These are phyloP conservation scores for Berkeleyomyces rouxiae DNA, from an alignment of 2,329 filamentous ascomycete genomes.

Conservation along the genomic window DNA sequence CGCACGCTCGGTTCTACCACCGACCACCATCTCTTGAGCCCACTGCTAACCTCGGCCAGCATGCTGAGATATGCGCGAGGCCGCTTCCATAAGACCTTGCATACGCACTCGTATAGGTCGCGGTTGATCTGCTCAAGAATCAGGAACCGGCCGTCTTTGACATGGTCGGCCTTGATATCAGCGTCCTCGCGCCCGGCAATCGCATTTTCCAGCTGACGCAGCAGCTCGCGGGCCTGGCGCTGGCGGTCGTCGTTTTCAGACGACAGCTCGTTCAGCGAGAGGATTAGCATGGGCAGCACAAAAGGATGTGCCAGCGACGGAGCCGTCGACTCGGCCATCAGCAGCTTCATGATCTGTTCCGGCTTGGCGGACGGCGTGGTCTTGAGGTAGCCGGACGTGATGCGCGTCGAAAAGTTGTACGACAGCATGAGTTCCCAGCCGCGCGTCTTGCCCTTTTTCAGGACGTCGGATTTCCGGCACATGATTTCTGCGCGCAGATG, in stretches of 20 bases:
- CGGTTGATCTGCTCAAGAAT: conserved; percentile 44
- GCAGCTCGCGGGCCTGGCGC: conserved; percentile 45
- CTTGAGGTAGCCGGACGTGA: conserved; percentile 46
- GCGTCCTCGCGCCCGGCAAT: conserved; percentile 45
- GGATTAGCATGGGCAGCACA: conserved; percentile 40
- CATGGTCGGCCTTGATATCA: conserved; percentile 36
- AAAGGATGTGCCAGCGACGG: conserved; percentile 38
- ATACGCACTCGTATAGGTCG: conserved; percentile 47
- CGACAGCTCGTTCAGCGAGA: conserved; percentile 41
- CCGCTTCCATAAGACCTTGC: conserved; percentile 45
- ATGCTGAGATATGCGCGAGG: conserved; percentile 44
- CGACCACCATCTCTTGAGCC: conserved; percentile 29
- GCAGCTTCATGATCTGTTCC: conserved; percentile 27
- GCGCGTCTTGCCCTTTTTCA: conserved; percentile 45
- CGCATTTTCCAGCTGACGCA: conserved; percentile 43
- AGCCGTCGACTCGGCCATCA: conserved; percentile 29
- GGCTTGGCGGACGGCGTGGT: conserved; percentile 35
- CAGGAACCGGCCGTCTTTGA: conserved; percentile 31
- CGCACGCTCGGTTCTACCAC: conserved; percentile 15
- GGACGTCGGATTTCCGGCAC: conserved; percentile 49
- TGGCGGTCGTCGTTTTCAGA: conserved; percentile 42
- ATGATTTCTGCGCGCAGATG: conserved; percentile 31
- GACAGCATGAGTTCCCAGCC: conserved; percentile 50
- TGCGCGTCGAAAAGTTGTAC: conserved; percentile 34
- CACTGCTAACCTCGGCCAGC: conserved; percentile 30